These are phyloP conservation scores for Claviceps africana DNA, from an alignment of 2,329 filamentous ascomycete species.

Conservation along the genomic window DNA sequence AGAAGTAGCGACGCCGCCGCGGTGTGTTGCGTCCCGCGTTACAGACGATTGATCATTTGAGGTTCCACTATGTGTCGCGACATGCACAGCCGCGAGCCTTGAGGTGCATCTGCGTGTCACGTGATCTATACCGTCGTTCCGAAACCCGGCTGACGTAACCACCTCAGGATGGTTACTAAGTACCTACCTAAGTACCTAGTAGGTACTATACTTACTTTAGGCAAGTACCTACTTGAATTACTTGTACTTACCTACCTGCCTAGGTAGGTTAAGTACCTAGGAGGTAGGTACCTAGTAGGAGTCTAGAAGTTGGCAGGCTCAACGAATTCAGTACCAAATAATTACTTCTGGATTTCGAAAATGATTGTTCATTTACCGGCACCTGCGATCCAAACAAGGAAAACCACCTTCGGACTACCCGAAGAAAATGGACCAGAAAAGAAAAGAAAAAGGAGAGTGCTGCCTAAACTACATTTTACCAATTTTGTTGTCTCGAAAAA, in stretches of 20 bases:
- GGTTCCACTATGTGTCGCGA: conserved; percentile 1
- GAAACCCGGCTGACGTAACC: neutral
- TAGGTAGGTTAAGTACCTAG: no score
- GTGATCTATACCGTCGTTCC: neutral
- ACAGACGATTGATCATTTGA: conserved; percentile 3
- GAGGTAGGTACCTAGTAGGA: no score
- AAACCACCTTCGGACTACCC: no score
- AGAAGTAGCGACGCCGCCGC: conserved; percentile 3
- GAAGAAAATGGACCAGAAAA: no score
- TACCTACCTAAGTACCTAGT: no score
- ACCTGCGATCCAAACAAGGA: neutral
- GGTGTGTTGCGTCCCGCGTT: conserved; percentile 3
- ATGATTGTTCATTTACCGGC: neutral
- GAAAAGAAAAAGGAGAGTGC: neutral
- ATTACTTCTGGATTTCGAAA: neutral
- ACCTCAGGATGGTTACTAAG: neutral
- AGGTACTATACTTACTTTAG: no score
- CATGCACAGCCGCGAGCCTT: neutral
- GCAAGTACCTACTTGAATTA: no score
- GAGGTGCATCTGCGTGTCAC: conserved; percentile 1
- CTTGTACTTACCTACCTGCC: no score
- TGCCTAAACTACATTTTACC: neutral
- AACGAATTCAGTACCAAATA: neutral
- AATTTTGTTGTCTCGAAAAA: neutral
- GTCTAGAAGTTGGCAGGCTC: neutral